A percentile compares a stretch with the other conserved stretches of the same genome.
These are phyloP conservation scores for Tuber indicum DNA, from an alignment of 495 filamentous ascomycete species.

Conservation along the genomic window DNA sequence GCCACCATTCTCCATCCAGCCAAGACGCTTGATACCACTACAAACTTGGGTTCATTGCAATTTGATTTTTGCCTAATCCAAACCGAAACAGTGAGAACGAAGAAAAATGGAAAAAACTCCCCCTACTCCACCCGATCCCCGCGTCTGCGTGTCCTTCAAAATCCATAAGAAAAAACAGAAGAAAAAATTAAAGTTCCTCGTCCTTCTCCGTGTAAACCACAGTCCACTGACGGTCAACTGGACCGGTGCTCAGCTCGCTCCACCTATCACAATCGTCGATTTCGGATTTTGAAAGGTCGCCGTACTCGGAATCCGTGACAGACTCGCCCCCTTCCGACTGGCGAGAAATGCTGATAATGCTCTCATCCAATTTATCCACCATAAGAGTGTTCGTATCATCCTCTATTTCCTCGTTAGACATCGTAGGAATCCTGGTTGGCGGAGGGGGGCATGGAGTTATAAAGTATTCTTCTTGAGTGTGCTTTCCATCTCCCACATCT, in stretches of 20 bases:
- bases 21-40: background rate
- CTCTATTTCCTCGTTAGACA: constrained; percentile 10
- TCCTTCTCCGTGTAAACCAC: constrained; percentile 40
- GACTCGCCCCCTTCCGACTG: constrained; percentile 21
- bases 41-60: background rate
- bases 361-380: constrained; percentile 19
- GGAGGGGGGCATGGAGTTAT: constrained; percentile 30
- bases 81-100: background rate
- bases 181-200: constrained; percentile 9
- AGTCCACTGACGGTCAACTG: constrained; percentile 40
- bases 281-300: constrained; percentile 32
- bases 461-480: constrained; percentile 23
- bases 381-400: constrained; percentile 30
- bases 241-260: constrained; percentile 40
- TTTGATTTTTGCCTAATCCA: background rate
- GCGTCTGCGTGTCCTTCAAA: background rate
- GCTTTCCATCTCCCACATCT: background rate
- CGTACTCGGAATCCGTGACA: constrained; percentile 35
- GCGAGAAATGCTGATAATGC: constrained; percentile 29
- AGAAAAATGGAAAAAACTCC: background rate
- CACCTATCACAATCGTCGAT: constrained; percentile 41
- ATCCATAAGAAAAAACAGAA: background rate
- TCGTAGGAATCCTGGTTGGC: constrained; percentile 23
- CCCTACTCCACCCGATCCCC: constrained; percentile 1
- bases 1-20: background rate